A percentile compares a stretch with the other conserved stretches of the same genome.
Evolutionary conservation across 1,284 basidiomycete genomes (phyloP).

Genomic region (Cutaneotrichosporon arboriforme): DNA sequence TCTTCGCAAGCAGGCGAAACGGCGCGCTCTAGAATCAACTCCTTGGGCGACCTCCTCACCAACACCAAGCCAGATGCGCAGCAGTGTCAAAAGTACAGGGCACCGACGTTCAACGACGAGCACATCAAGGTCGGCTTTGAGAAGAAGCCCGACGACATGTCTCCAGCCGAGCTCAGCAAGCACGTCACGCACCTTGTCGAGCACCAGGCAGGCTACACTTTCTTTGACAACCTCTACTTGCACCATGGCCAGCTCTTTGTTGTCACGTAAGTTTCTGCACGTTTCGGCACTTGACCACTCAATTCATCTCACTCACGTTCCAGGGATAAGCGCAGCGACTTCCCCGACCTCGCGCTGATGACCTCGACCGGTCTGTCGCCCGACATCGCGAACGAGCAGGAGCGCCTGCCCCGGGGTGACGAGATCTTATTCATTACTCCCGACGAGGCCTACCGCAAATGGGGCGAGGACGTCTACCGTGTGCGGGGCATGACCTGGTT

Average conservation of each 20-base stretch:
- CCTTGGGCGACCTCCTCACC: background rate
- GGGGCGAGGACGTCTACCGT: slow-evolving; percentile 61
- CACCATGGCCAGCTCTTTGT: slow-evolving; percentile 67
- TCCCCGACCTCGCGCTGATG: slow-evolving; percentile 62
- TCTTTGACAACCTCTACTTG: slow-evolving; percentile 56
- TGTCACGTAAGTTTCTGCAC: slow-evolving; percentile 51
- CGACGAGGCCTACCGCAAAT: slow-evolving; percentile 57
- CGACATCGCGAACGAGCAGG: slow-evolving; percentile 56
- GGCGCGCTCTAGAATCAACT: background rate
- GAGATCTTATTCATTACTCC: slow-evolving; percentile 56
- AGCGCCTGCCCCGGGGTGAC: slow-evolving; percentile 59
- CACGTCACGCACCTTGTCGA: slow-evolving; percentile 29
- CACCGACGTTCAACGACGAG: too few relatives aligned
- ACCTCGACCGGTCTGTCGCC: slow-evolving; percentile 63
- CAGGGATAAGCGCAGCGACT: slow-evolving; percentile 41
- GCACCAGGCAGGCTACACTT: slow-evolving; percentile 44
- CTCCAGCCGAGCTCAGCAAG: slow-evolving; percentile 15
- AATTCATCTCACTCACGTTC: background rate
- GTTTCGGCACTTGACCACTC: slow-evolving; percentile 1
- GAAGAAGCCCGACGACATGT: slow-evolving; percentile 14
- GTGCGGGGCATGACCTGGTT: slow-evolving; percentile 62
- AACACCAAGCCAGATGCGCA: background rate
- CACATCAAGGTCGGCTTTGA: slow-evolving; percentile 11
- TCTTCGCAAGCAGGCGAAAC: too few relatives aligned
- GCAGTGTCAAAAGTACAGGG: background rate